Base-by-base conservation (phyloP, 345 rosid genomes). In the Eutrema japonicum region DNA sequence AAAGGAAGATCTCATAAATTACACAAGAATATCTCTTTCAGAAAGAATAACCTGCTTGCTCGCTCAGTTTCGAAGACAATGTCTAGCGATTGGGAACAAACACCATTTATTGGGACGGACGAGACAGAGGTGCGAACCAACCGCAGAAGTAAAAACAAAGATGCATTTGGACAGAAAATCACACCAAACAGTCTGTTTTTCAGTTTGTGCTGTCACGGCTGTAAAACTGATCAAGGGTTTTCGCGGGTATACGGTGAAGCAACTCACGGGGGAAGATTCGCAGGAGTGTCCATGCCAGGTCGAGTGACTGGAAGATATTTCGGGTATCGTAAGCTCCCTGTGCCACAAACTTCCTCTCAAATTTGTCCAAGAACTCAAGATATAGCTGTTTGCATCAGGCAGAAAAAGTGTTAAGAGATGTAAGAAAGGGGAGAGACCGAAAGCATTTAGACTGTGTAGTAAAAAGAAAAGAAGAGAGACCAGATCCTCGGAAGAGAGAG, bases 301-400 rank as follows among this genome's bases (percentile, higher is more conserved):
- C 98, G 10, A 93, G 97, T 41, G 98, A 91, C 76, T 91, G 96
- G 82, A 93, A 93, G 72, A 93, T 84, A 70, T 88, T 91, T 32
- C 98, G 88, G 27, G 98, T 90, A 81, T 91, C 98, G 3, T 90
- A 93, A n/a, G 98, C 97, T 71, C 98, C 98, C 77, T 93, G 98
- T 0, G 87, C 11, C 8, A 93, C 98, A 70, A 91, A 93, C 75
- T 93, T 93, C 82, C 94, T 88, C 86, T 93, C 98, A 18, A 91
- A 93, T 77, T 93, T 93, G 66, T 93, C 98, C 82, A 93, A 78
- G 80, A 92, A 91, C 80, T 93, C 98, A 69, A 93, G 76, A 72
- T 93, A 93, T 11, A 93, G 86, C 98, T 93, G 93, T 83, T 76
- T 50, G 48, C 52, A 76, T 71, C 50, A 57, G 58, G 26, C 32